phyloP scores from a whole-genome alignment of 1,139 yeast genomes.

The Hyphopichia khmerensis region DNA sequence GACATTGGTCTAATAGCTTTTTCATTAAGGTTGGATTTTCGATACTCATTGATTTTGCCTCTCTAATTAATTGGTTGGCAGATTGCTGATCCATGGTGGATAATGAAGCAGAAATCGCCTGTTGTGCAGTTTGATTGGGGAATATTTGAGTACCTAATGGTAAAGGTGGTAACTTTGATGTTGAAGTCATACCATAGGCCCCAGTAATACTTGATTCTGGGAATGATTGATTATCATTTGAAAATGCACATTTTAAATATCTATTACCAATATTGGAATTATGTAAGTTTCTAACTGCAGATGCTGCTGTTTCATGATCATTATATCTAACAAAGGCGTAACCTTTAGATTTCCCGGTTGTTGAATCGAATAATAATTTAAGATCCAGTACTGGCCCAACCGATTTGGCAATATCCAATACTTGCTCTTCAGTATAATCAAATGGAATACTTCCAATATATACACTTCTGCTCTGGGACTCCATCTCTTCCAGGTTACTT shows the following conservation, averaged over 20 bases:
- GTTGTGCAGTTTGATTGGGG: conserved; percentile 54
- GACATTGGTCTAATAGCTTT: conserved; percentile 63
- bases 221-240: conserved; percentile 36
- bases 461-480: conserved; percentile 23
- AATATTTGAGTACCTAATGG: conserved; percentile 54
- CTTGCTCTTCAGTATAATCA: conserved; percentile 82
- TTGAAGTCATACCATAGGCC: conserved; percentile 4
- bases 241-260: conserved; percentile 69
- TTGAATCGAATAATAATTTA: conserved; percentile 78
- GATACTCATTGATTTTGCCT: conserved; percentile 62
- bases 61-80: conserved; percentile 54
- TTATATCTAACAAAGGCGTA: conserved; percentile 83
- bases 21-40: conserved; percentile 65
- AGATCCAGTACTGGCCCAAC: conserved; percentile 85
- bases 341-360: conserved; percentile 90
- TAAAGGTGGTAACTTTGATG: conserved; percentile 38
- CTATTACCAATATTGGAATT: conserved; percentile 77
- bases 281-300: conserved; percentile 87
- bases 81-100: conserved; percentile 58
- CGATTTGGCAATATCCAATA: conserved; percentile 69
- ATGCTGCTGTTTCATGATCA: conserved; percentile 77
- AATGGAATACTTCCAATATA: conserved; percentile 40
- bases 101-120: conserved; percentile 59
- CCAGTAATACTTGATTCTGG: conserved; percentile 9
- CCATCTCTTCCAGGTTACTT: too few relatives aligned